Percentiles rank a stretch among this genome's conserved stretches.
Conservation (phyloP, 148 eudicot species). For the Camellia sinensis region DNA sequence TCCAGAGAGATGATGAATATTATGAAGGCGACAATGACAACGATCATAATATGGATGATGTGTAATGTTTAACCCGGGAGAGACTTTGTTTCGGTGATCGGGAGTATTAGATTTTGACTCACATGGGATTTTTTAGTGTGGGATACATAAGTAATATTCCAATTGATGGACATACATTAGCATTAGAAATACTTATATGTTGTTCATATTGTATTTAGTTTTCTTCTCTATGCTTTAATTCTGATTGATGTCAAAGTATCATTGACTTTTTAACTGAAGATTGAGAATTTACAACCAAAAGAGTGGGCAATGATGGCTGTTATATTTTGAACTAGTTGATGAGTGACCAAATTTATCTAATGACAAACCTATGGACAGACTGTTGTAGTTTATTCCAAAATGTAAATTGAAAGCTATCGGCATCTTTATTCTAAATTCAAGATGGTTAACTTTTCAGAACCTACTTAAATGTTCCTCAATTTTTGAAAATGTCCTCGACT, state of each 20-base stretch:
- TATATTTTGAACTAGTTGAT: too few relatives aligned
- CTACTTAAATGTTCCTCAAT: too few relatives aligned
- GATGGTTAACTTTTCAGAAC: too few relatives aligned
- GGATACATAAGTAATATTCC: neutral
- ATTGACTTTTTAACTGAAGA: neutral
- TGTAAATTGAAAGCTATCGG: too few relatives aligned
- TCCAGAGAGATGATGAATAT: constrained; percentile 94
- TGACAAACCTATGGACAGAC: too few relatives aligned
- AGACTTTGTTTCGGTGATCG: neutral
- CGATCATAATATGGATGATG: constrained; percentile 58
- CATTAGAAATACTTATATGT: neutral
- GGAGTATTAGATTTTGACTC: neutral
- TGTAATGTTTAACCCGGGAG: constrained; percentile 17
- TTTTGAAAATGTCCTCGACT: too few relatives aligned
- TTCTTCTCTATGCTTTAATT: neutral
- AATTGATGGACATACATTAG: neutral
- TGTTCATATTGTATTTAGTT: neutral
- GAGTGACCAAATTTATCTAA: too few relatives aligned
- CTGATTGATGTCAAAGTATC: neutral
- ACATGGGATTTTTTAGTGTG: neutral
- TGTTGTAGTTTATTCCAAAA: too few relatives aligned
- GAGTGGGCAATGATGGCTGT: too few relatives aligned
- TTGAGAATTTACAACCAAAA: too few relatives aligned
- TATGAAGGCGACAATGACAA: constrained; percentile 86
- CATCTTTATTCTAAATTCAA: too few relatives aligned